Evolutionary conservation across 176 grass and related monocot genomes (phyloP).

Genomic region (Hsuehochloa calcarea): DNA sequence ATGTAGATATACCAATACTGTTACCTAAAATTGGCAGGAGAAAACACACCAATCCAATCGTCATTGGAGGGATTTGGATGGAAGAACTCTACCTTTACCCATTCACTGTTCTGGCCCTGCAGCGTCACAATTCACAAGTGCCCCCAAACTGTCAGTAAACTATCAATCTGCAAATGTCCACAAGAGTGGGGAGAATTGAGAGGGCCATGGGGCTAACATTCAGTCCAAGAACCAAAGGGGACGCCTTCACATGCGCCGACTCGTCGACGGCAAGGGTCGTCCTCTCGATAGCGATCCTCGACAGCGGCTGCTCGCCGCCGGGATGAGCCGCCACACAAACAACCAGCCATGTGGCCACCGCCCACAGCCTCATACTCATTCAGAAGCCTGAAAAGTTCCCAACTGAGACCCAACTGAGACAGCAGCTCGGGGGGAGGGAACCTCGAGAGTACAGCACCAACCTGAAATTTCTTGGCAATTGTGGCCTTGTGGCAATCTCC

Average conservation of each 20-base stretch:
- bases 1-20: neutral
- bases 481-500: neutral
- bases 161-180: neutral
- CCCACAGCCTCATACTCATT: slow-evolving; percentile 16
- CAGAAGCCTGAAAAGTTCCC: neutral
- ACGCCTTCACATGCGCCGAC: slow-evolving; percentile 50
- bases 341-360: slow-evolving; percentile 20
- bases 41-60: slow-evolving; percentile 86
- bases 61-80: slow-evolving; percentile 52
- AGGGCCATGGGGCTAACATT: slow-evolving; percentile 29
- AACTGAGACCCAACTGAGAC: neutral
- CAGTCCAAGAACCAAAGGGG: slow-evolving; percentile 56
- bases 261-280: slow-evolving; percentile 28
- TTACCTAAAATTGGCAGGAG: slow-evolving; percentile 84
- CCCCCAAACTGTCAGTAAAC: neutral
- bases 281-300: slow-evolving; percentile 52
- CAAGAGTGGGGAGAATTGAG: neutral
- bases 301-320: slow-evolving; percentile 50
- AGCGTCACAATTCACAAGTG: neutral
- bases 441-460: neutral
- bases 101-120: slow-evolving; percentile 64
- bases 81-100: slow-evolving; percentile 70
- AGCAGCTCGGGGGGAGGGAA: neutral
- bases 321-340: neutral
- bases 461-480: neutral